Percentiles rank a stretch among this genome's conserved stretches.
Evolutionary conservation across 352 stramenopile species (phyloP).

Genomic region (Globisporangium canariense): DNA sequence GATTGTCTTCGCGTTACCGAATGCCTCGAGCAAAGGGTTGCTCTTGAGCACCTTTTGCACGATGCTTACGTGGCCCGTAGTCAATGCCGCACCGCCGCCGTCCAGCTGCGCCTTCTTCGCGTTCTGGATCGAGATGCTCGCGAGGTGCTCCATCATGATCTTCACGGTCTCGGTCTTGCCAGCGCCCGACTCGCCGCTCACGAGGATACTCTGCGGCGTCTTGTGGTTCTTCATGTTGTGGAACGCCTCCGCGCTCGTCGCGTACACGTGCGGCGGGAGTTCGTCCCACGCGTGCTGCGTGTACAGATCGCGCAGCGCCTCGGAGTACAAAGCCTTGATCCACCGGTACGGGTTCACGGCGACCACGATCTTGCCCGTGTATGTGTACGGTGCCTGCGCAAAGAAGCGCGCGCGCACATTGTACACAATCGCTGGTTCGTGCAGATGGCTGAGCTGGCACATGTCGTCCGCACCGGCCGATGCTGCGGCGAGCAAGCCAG

Average conservation of each 20-base stretch:
- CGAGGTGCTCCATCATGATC: constrained; percentile 96
- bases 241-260: constrained; percentile 82
- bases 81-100: constrained; percentile 52
- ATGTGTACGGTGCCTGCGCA: constrained; percentile 92
- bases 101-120: constrained; percentile 63
- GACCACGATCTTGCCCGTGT: constrained; percentile 96
- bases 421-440: constrained; percentile 92
- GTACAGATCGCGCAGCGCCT: constrained; percentile 73
- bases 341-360: constrained; percentile 95
- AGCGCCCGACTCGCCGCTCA: constrained; percentile 83
- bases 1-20: constrained; percentile 91
- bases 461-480: constrained; percentile 70
- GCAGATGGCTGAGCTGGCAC: constrained; percentile 81
- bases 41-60: constrained; percentile 89
- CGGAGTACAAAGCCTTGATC: constrained; percentile 84
- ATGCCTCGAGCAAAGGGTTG: constrained; percentile 89
- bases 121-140: constrained; percentile 73
- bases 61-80: constrained; percentile 71
- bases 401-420: constrained; percentile 88
- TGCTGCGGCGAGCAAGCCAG: constrained; percentile 27
- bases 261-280: constrained; percentile 89
- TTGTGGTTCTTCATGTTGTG: constrained; percentile 74
- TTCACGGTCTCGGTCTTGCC: constrained; percentile 95
- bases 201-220: constrained; percentile 81
- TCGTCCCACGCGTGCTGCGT: constrained; percentile 53